Evolutionary conservation across 495 filamentous ascomycete genomes (phyloP).

Genomic region (Hyphodiscus hymeniophilus): DNA sequence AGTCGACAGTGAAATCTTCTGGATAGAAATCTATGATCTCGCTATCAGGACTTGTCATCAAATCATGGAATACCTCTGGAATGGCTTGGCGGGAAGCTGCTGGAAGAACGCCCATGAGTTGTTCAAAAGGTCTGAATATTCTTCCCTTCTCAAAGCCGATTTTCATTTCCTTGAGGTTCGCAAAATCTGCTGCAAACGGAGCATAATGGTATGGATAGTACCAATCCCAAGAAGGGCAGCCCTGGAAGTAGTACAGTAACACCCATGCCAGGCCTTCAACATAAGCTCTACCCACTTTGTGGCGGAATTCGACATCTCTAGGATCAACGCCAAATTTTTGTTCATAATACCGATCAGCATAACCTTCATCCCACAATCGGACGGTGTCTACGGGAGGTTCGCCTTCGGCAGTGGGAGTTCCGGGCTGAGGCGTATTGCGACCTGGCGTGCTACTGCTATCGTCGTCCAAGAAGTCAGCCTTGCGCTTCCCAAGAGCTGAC

Average conservation of each 20-base stretch:
- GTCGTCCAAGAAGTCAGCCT: slow-evolving; percentile 51
- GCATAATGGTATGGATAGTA: slow-evolving; percentile 99
- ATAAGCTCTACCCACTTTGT: slow-evolving; percentile 86
- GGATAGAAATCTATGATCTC: slow-evolving; percentile 98
- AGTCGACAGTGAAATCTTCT: slow-evolving; percentile 81
- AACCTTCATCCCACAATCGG: slow-evolving; percentile 89
- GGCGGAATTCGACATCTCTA: slow-evolving; percentile 75
- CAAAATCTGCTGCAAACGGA: slow-evolving; percentile 93
- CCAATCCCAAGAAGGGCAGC: slow-evolving; percentile 97
- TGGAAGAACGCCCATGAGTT: slow-evolving; percentile 96
- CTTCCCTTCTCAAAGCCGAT: slow-evolving; percentile 79
- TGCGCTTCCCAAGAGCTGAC: slow-evolving; percentile 45
- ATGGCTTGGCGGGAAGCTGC: slow-evolving; percentile 88
- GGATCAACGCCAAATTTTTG: slow-evolving; percentile 90
- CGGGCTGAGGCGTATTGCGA: slow-evolving; percentile 40
- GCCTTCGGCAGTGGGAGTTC: slow-evolving; percentile 49
- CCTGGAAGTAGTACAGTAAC: slow-evolving; percentile 95
- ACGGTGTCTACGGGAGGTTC: slow-evolving; percentile 71
- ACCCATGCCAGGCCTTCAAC: slow-evolving; percentile 98
- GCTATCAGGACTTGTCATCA: slow-evolving; percentile 83
- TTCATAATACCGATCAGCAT: slow-evolving; percentile 92
- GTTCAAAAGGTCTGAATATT: slow-evolving; percentile 89
- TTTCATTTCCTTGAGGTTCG: slow-evolving; percentile 68
- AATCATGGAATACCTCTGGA: slow-evolving; percentile 70
- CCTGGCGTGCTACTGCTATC: slow-evolving; percentile 50